phyloP scores from a whole-genome alignment of 768 basidiomycete genomes.

The Tulasnella sp. region DNA sequence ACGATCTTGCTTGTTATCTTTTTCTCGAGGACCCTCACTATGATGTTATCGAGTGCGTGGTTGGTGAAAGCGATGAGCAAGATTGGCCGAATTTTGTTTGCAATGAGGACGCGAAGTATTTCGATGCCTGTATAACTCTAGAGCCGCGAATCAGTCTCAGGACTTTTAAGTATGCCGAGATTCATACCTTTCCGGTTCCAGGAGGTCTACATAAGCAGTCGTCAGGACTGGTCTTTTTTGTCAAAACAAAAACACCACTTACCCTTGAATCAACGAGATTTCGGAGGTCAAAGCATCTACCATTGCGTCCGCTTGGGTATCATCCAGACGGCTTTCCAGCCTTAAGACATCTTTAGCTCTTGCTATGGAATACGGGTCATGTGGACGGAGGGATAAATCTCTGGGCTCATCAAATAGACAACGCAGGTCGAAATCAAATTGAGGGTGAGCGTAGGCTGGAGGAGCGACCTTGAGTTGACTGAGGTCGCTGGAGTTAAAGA shows the following conservation, averaged over 20 bases:
- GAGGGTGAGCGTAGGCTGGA: slow-evolving; percentile 47
- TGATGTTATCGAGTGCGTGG: slow-evolving; percentile 66
- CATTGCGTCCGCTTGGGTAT: slow-evolving; percentile 60
- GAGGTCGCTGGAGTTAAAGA: slow-evolving; percentile 21
- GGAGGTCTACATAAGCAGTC: slow-evolving; percentile 48
- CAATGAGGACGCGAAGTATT: slow-evolving; percentile 50
- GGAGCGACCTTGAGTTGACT: slow-evolving; percentile 30
- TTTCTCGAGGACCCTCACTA: slow-evolving; percentile 51
- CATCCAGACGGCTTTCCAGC: slow-evolving; percentile 44
- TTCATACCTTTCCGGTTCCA: slow-evolving; percentile 59
- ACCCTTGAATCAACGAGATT: slow-evolving; percentile 65
- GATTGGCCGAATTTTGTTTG: slow-evolving; percentile 42
- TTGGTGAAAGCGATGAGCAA: slow-evolving; percentile 59
- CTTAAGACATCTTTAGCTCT: slow-evolving; percentile 35
- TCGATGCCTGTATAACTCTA: slow-evolving; percentile 62
- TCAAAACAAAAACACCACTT: slow-evolving; percentile 2
- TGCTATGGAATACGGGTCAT: slow-evolving; percentile 34
- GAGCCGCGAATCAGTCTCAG: neutral
- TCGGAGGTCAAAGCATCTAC: slow-evolving; percentile 49
- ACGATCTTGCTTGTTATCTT: slow-evolving; percentile 52
- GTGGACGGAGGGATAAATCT: slow-evolving; percentile 27
- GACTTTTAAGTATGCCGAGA: neutral
- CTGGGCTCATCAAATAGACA: slow-evolving; percentile 40
- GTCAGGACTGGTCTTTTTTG: neutral
- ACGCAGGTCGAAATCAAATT: slow-evolving; percentile 44